Evolutionary conservation across 331 rosid species (phyloP), one percentile per base, ranked within the genome.

Genomic region (Telfairia occidentalis): DNA sequence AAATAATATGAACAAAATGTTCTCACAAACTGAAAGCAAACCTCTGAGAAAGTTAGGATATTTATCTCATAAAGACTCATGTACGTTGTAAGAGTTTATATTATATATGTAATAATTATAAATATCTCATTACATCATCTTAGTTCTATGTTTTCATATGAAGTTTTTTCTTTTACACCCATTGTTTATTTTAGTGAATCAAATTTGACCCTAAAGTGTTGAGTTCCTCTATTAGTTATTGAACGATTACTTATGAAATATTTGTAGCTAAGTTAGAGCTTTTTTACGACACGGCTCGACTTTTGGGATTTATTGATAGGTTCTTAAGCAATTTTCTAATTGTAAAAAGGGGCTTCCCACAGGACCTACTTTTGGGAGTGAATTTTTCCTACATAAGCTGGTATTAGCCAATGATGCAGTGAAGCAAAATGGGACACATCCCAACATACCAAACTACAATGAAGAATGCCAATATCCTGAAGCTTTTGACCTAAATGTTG

Each of bases 381-480:
- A 87, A 37, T 59, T 72, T 16, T 55, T 82, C 48, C 70, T 74
- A 73, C 85, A 85, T 57, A 87, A 80, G 83, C 82, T 95, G 5
- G 89, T 90, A 53, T 76, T 84, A 63, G 97, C 96, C 30, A 90
- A 84, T 84, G 98, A 91, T 83, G 96, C 92, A 37, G 28, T 77
- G 15, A 89, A 78, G 78, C 40, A 3, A 58, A 78, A 86, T 59
- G 93, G 89, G 60, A 57, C 86, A 71, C 82, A 82, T 42, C 88
- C 87, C 35, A 61, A 38, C 40, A 83, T 88, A 23, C 61, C 83
- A 0, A 81, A 85, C 5, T 83, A 89, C 61, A 48, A 1, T 32
- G 96, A 91, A 76, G 98, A 94, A 82, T 91, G 98, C 35, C 98
- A 94, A 78, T 78, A 82, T 80, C 88, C 92, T 37, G 90, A 91